Conservation (phyloP, 345 rosid species). For the Eutrema japonicum region DNA sequence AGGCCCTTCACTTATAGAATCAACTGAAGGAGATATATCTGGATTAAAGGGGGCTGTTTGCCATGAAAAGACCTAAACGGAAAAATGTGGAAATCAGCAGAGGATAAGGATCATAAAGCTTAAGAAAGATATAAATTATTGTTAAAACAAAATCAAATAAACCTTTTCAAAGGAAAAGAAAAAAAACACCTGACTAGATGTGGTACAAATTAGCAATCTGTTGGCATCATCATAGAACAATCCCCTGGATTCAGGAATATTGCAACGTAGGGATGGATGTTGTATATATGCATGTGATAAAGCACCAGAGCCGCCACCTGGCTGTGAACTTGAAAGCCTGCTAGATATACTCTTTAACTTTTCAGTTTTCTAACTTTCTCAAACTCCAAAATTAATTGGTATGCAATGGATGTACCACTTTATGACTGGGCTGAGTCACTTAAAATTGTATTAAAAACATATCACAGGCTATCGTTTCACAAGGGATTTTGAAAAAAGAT, state of each 20-base stretch:
- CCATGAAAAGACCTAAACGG: constrained; percentile 79
- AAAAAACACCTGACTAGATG: constrained; percentile 64
- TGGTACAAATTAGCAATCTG: constrained; percentile 66
- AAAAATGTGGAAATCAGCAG: constrained; percentile 17
- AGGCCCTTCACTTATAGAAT: constrained; percentile 83
- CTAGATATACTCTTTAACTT: constrained; percentile 51
- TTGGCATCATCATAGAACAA: constrained; percentile 92
- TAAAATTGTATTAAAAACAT: not conserved
- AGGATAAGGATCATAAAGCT: constrained; percentile 23
- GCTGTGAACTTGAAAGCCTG: constrained; percentile 73
- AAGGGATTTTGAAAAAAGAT: not conserved
- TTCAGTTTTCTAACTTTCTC: constrained; percentile 35
- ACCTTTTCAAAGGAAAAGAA: constrained; percentile 26
- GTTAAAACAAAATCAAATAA: constrained; percentile 8
- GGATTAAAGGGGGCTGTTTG: constrained; percentile 73
- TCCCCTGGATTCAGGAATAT: constrained; percentile 69
- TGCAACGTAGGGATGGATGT: constrained; percentile 70
- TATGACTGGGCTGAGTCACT: constrained; percentile 6
- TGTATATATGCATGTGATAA: constrained; percentile 85
- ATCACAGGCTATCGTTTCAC: constrained; percentile 4
- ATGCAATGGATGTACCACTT: not conserved
- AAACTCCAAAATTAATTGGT: constrained; percentile 15
- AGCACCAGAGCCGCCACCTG: constrained; percentile 63
- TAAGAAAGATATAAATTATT: not conserved
- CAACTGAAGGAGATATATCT: constrained; percentile 60